phyloP scores from a whole-genome alignment of 495 filamentous ascomycete species.

The Neurospora hispaniola region DNA sequence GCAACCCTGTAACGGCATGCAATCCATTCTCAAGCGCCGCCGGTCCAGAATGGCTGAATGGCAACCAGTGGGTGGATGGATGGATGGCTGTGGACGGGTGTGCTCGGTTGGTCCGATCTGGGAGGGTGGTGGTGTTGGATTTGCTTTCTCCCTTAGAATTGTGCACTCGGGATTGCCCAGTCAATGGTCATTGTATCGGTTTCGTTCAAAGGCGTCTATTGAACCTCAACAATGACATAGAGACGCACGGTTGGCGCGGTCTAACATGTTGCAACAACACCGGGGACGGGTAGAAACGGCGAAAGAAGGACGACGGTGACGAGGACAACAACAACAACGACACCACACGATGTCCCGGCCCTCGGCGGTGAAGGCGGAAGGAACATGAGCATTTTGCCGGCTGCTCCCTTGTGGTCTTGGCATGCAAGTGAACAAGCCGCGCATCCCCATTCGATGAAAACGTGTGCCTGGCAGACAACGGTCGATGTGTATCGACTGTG shows the following conservation, averaged over 20 bases:
- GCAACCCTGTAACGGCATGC: neutral
- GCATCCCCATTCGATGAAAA: neutral
- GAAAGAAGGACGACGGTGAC: neutral
- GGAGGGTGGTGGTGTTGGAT: neutral
- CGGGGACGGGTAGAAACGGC: neutral
- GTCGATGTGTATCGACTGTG: neutral
- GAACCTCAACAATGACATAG: neutral
- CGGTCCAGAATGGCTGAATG: neutral
- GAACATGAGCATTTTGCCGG: neutral
- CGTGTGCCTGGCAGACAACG: neutral
- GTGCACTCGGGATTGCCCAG: neutral
- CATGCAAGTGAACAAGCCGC: neutral
- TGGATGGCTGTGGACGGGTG: neutral
- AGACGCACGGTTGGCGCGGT: neutral
- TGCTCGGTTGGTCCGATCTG: neutral
- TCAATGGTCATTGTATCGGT: neutral
- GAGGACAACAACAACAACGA: neutral
- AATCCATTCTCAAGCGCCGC: neutral
- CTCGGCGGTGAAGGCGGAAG: neutral
- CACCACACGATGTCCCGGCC: neutral
- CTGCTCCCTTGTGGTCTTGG: neutral
- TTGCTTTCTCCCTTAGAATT: neutral
- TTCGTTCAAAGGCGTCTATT: neutral
- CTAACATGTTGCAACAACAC: neutral
- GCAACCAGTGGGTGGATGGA: neutral